These are phyloP conservation scores for Huntiella savannae DNA, from an alignment of 2,329 filamentous ascomycete genomes.

Conservation along the genomic window DNA sequence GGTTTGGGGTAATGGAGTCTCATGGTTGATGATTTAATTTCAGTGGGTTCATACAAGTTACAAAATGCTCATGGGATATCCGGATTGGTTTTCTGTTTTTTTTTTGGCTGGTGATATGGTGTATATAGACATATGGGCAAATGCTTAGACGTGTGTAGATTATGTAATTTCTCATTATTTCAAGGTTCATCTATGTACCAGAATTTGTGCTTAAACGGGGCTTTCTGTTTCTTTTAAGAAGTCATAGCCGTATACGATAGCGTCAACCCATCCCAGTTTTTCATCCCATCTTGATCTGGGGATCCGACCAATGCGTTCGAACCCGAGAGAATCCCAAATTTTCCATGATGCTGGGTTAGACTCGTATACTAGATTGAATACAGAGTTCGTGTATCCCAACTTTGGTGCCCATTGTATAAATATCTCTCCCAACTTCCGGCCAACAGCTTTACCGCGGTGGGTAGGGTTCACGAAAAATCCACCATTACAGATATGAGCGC, in stretches of 20 bases:
- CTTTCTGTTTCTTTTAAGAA: constrained; percentile 17
- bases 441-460: constrained; percentile 54
- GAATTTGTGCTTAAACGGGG: background rate
- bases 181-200: constrained; percentile 5
- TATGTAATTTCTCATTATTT: constrained; percentile 1
- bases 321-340: constrained; percentile 82
- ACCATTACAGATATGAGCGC: constrained; percentile 79
- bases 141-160: no score
- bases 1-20: background rate
- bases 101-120: no score
- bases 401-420: constrained; percentile 63
- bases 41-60: constrained; percentile 4
- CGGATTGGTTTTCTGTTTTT: background rate
- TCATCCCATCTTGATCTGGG: constrained; percentile 50
- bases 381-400: constrained; percentile 76
- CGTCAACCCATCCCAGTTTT: constrained; percentile 36
- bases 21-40: constrained; percentile 1
- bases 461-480: constrained; percentile 59
- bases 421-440: constrained; percentile 55
- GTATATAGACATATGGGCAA: no score
- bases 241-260: constrained; percentile 59
- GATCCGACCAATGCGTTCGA: constrained; percentile 78
- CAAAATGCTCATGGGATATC: constrained; percentile 10
- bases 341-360: constrained; percentile 78
- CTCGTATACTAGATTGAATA: constrained; percentile 90